Base-by-base conservation (phyloP, 2,329 filamentous ascomycete species). In the Corinectria fuckeliana region DNA sequence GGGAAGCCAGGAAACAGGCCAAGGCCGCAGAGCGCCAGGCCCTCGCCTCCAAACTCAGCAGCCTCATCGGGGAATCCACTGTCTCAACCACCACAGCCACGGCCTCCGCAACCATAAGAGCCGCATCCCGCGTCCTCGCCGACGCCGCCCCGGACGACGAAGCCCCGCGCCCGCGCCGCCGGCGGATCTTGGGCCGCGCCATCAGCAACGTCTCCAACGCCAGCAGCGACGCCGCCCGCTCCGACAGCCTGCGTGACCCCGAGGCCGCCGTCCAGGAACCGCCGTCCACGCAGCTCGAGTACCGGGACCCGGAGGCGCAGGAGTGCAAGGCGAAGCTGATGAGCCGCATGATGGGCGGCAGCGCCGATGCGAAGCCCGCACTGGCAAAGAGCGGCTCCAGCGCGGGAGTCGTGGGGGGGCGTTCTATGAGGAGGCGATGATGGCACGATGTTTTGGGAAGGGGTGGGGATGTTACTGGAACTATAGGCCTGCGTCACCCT, bases 111-210 rank as follows among this genome's bases (percentile, higher is more conserved):
- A 9, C 11, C 30, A 11, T n/a, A n/a, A n/a, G 30, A 10, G 26
- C 41, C 14, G 8, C 41, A 18, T 45, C 42, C 20, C 23, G 48
- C 32, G n/a, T 10, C 51, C 21, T 61, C 26, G 44, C 65, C 16
- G 32, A 61, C 26, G 59, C 62, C 16, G 51, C 58, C 4, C 60
- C 63, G 5, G 63, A 65, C 26, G 63, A 61, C 39, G 57, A 49
- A 8, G 60, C 65, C 14, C 42, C 72, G 52, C 63, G 72, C 16
- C 66, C 74, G 53, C 65, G 79, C 1, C 76, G 79, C 50, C 81
- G 83, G 10, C 77, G 81, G 53, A 82, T 88, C 56, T 75, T 88
- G 3, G 86, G 86, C 5, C 82, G 86, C 10, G 86, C 84, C 3
- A 73, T 83, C 25, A 87, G 84, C 74, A 87, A 87, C 67, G 79